Evolutionary conservation across 2,329 filamentous ascomycete species (phyloP).

Genomic region (Orbilia quercus): DNA sequence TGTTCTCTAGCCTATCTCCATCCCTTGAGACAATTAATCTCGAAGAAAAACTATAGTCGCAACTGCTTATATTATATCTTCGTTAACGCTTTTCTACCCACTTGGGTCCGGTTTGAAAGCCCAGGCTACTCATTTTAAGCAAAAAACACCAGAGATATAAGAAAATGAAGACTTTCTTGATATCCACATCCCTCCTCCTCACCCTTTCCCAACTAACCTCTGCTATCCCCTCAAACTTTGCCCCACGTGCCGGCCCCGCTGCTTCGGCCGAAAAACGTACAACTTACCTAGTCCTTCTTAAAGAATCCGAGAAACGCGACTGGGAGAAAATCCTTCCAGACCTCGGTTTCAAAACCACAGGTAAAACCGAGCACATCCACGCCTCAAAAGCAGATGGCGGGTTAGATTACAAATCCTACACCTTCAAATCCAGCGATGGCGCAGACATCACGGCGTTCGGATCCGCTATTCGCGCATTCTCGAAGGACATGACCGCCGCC

Average conservation of each 20-base stretch:
- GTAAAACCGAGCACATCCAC: constrained; percentile 21
- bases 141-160: no score
- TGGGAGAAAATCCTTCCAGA: constrained; percentile 32
- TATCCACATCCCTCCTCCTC: constrained; percentile 3
- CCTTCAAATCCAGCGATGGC: constrained; percentile 33
- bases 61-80: no score
- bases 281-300: constrained; percentile 26
- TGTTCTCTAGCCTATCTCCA: no score
- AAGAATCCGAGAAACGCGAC: constrained; percentile 26
- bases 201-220: constrained; percentile 16
- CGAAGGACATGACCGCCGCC: constrained; percentile 32
- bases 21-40: no score
- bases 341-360: constrained; percentile 32
- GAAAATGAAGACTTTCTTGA: neutral
- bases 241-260: neutral
- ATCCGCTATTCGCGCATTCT: constrained; percentile 22
- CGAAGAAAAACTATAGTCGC: no score
- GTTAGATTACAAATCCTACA: constrained; percentile 10
- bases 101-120: no score
- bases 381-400: constrained; percentile 1
- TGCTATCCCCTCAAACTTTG: constrained; percentile 10
- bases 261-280: neutral
- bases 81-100: no score
- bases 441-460: constrained; percentile 36
- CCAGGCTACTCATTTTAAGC: no score